Evolutionary conservation across 2,329 filamentous ascomycete species (phyloP).

Genomic region (Peltaster fructicola): DNA sequence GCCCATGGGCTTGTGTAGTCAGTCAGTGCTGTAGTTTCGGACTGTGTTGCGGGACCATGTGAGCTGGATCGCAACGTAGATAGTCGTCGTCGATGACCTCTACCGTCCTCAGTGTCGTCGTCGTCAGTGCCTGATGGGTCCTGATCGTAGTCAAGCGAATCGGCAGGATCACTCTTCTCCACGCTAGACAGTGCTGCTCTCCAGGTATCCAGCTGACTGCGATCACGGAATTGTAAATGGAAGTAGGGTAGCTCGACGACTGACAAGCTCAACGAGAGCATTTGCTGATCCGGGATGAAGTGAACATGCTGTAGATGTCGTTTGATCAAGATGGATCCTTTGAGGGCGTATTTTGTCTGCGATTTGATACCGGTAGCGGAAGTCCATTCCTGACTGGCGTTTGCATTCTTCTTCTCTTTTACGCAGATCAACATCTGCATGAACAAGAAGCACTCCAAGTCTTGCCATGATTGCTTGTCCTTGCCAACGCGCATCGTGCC

Average conservation of each 20-base stretch:
- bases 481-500: slow-evolving; percentile 87
- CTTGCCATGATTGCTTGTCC: slow-evolving; percentile 92
- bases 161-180: slow-evolving; percentile 44
- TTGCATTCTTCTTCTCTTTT: slow-evolving; percentile 71
- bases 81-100: slow-evolving; percentile 6
- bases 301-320: slow-evolving; percentile 93
- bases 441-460: slow-evolving; percentile 91
- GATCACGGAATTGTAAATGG: slow-evolving; percentile 74
- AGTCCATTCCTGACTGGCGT: slow-evolving; percentile 47
- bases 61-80: too few relatives aligned
- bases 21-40: slow-evolving; percentile 72
- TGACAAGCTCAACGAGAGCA: slow-evolving; percentile 77
- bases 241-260: slow-evolving; percentile 87
- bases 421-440: slow-evolving; percentile 99
- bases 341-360: slow-evolving; percentile 67
- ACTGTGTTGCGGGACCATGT: slow-evolving; percentile 59
- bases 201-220: slow-evolving; percentile 76
- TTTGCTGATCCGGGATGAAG: slow-evolving; percentile 51
- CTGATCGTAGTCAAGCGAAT: slow-evolving; percentile 54
- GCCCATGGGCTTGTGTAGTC: slow-evolving; percentile 62
- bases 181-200: slow-evolving; percentile 73
- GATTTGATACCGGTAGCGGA: slow-evolving; percentile 32
- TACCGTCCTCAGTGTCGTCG: slow-evolving; percentile 70
- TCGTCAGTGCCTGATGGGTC: slow-evolving; percentile 74
- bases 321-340: slow-evolving; percentile 95